Evolutionary conservation across 371 early-diverging fungal species (phyloP), one percentile per base, ranked within the genome.

Genomic region (Mycotypha africana): DNA sequence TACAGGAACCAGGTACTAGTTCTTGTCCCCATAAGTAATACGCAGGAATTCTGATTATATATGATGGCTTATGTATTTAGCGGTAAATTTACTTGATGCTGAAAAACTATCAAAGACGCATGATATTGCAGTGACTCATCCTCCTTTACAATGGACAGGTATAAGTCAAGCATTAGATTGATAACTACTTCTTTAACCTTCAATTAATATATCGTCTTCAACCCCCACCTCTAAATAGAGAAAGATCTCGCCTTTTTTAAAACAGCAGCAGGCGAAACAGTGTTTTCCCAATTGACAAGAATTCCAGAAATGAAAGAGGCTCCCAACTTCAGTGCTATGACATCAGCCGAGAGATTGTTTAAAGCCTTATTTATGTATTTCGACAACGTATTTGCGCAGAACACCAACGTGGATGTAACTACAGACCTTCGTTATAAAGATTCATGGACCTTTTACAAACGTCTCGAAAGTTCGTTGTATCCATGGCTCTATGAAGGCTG

Each of bases 361-460:
- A 71, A 71, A 38, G 43, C 58, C 4, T 49, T 71, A 1, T 71
- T 57, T 37, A 52, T 58, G 15, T 62, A 65, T 22, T 58, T 71
- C 30, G 68, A 67, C 41, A 45, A 48, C 8, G 22, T 52, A 5
- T 22, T 61, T 0, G 16, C 50, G 2, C 14, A 51, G 30, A 30
- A 49, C 10, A 26, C 57, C 7, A 7, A 5, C 4, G 16, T 42
- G 4, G 39, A 50, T 25, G 28, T 45, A 7, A 12, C 41, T 7
- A 24, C 21, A 2, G 51, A 56, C 30, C 43, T 51, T 2, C 4
- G 19, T 16, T 31, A 45, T 28, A 39, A 33, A 35, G 34, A 49
- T 11, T 52, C 40, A 22, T 65, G 42, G 66, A 12, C 24, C 1
- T 33, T 38, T 2, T 53, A 53, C 22, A 24, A 53, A 26, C 31